phyloP scores from a whole-genome alignment of 1,284 basidiomycete species.

The Phellinidium pouzarii region DNA sequence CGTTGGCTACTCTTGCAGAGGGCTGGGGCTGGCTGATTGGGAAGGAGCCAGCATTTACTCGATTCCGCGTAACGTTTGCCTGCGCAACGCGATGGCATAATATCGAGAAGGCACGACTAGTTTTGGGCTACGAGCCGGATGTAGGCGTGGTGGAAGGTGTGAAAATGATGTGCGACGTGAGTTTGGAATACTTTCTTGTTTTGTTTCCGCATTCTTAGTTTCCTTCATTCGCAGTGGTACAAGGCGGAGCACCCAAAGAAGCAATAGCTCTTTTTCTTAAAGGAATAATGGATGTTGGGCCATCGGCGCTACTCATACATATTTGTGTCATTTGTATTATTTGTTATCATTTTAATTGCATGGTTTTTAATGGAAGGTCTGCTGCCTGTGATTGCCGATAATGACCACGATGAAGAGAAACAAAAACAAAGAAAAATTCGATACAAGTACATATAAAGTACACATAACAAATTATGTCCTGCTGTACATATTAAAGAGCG shows the following conservation, averaged over 20 bases:
- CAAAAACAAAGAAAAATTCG: background rate
- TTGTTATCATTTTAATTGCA: background rate
- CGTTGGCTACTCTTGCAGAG: conserved; percentile 69
- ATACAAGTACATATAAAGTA: background rate
- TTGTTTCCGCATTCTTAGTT: conserved; percentile 1
- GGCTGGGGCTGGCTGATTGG: conserved; percentile 71
- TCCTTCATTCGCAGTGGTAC: conserved; percentile 36
- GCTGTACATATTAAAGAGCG: background rate
- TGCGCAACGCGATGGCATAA: conserved; percentile 84
- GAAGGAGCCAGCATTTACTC: conserved; percentile 86
- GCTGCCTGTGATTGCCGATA: background rate
- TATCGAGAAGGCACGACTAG: conserved; percentile 88
- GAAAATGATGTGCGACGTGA: conserved; percentile 66
- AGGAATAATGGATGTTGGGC: too few relatives aligned
- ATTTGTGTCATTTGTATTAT: background rate
- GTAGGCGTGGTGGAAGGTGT: conserved; percentile 89
- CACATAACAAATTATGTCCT: background rate
- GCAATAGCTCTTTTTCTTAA: conserved; percentile 5
- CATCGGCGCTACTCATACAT: background rate
- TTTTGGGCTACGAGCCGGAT: conserved; percentile 90
- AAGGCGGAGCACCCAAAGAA: conserved; percentile 27
- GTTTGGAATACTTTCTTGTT: conserved; percentile 24
- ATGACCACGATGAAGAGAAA: background rate
- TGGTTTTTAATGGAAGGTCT: background rate
- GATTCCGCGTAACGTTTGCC: conserved; percentile 75